Base-by-base conservation (phyloP, 306 rosid genomes). In the Luffa acutangula region DNA sequence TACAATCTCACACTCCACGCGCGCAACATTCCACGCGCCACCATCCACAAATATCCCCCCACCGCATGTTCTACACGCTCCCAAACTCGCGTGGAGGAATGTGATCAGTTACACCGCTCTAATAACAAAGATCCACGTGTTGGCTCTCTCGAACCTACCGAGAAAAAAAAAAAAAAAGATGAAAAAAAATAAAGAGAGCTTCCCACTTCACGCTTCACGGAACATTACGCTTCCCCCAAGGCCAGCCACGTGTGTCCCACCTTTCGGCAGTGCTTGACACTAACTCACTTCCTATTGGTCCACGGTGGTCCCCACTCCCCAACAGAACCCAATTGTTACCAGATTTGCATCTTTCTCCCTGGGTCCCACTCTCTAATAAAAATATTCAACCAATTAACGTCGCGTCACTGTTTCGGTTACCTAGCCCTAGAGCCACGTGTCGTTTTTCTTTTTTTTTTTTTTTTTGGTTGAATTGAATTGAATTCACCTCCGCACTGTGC, bases 191-290 rank as follows among this genome's bases (percentile, higher is more conserved):
- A 43, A 49, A 25, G 12, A 6, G 33, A 33, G 41, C 31, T 51
- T 34, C 63, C 48, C 78, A 48, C 78, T 49, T 73, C 59, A 49
- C 82, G 56, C 78, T 65, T 65, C 84, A 80, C 54, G 37, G 60
- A 81, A 81, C 41, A 76, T 46, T 67, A 80, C 78, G 73, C 83
- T 8, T 45, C 54, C 51, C 45, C 70, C 80, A 14, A 81, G 81
- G 74, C 21, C 5, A 42, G 49, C 82, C 90, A 89, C 92, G 87
- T 83, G 83, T 78, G 25, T 20, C 67, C 17, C 15, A 15, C 20
- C 87, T 89, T 84, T 87, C 78, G 88, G 85, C 87, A 81, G 85
- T 86, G 85, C 81, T 57, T 69, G 82, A 80, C 92, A 89, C 86
- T 12, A n/a, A 3, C 42, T 58, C 67, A 7, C 9, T 41, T 79